Base-by-base conservation (phyloP, 75 land plant species). In the Larix kaempferi region DNA sequence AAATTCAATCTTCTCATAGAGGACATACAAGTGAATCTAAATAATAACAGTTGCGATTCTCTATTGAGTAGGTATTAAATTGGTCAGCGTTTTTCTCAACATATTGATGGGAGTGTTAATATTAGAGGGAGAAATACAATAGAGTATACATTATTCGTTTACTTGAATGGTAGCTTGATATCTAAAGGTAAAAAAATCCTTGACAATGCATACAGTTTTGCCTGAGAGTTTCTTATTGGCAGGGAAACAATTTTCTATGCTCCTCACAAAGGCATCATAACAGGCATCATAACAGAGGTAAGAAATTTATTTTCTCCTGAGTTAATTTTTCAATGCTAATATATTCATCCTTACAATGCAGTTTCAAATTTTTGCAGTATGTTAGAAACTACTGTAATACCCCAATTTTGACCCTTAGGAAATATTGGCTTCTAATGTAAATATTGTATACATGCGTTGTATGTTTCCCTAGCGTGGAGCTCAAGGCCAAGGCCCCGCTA, bases 61-160 rank as follows among this genome's bases (percentile, higher is more conserved):
- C 59, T 13, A 6, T 39, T 78, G 83, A 56, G 52, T 83, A 94
- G 97, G 81, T 95, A 95, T 77, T 87, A 82, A 56, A 89, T 77
- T 52, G 94, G 96, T 57, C 98, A 95, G 81, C 88, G 85, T 39
- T 95, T 95, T 86, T 96, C 96, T 27, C 81, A 80, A 13, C 98
- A 95, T 76, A 88, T 94, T 79, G 98, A 95, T 86, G 98, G 91
- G 82, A 93, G 96, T 76, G 88, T 95, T 80, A 81, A 91, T 62
- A 85, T 93, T 63, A 92, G 79, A 77, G 91, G 78, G 3, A 88
- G 96, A 22, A 83, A 66, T 35, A 75, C 55, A 15, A 95, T 94
- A 14, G 83, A 84, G 62, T 95, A 93, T 80, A 95, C 98, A 14
- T 77, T 95, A 74, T 84, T 95, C 66, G 80, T 95, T 49, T 95